phyloP scores from a whole-genome alignment of 2,329 filamentous ascomycete genomes.

The Leptoxyphium fumago region DNA sequence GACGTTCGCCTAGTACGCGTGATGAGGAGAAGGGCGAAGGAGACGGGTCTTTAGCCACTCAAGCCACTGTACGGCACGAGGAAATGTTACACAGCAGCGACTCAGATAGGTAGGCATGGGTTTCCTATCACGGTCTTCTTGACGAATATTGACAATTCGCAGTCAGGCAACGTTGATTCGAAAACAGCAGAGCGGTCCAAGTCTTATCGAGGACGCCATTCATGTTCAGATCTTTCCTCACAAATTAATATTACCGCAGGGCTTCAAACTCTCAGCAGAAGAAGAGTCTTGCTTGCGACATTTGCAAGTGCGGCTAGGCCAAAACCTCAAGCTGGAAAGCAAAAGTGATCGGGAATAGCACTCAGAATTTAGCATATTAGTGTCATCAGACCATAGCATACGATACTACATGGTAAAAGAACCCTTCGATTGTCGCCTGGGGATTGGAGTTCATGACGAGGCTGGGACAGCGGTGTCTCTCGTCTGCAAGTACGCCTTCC shows the following conservation, averaged over 20 bases:
- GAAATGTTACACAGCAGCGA: constrained; percentile 6
- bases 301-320: no score
- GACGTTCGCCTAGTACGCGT: constrained; percentile 5
- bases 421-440: constrained; percentile 21
- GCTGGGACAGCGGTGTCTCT: constrained; percentile 6
- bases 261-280: no score
- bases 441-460: neutral
- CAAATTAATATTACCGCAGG: no score
- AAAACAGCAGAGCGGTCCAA: no score
- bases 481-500: constrained; percentile 57
- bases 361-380: constrained; percentile 27
- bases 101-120: no score
- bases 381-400: constrained; percentile 33
- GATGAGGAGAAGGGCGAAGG: constrained; percentile 1
- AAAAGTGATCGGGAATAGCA: constrained; percentile 12
- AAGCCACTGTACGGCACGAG: constrained; percentile 3
- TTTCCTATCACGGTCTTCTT: no score
- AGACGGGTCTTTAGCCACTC: constrained; percentile 5
- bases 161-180: no score
- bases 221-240: no score
- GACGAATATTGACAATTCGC: no score
- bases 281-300: no score
- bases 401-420: constrained; percentile 37
- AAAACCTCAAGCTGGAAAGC: no score
- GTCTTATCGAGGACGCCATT: no score